phyloP scores from a whole-genome alignment of 345 rosid species.

The Passiflora organensis region DNA sequence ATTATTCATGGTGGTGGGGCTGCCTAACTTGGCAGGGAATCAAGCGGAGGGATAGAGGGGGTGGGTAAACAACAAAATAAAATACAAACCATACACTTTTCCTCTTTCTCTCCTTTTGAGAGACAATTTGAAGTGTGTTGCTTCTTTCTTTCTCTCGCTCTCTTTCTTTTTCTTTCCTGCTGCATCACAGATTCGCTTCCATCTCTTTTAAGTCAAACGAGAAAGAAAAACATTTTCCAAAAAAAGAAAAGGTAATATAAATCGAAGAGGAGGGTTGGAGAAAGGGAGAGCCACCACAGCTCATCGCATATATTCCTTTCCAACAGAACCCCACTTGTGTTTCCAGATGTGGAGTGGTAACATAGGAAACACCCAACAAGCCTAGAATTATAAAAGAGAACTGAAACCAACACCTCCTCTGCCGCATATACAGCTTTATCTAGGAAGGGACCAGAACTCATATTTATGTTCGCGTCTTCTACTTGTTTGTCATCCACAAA shows the following conservation, averaged over 20 bases:
- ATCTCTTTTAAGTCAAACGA: conserved; percentile 47
- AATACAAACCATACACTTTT: conserved; percentile 68
- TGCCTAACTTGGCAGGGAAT: conserved; percentile 45
- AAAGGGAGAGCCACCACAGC: conserved; percentile 50
- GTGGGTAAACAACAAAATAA: conserved; percentile 41
- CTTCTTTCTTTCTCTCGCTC: conserved; percentile 16
- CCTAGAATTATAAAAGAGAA: conserved; percentile 37
- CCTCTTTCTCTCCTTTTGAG: conserved; percentile 57
- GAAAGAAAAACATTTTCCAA: conserved; percentile 21
- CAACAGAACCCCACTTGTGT: conserved; percentile 66
- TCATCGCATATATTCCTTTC: conserved; percentile 78
- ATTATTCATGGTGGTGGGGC: conserved; percentile 59
- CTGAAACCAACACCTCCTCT: conserved; percentile 5
- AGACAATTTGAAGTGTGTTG: conserved; percentile 26
- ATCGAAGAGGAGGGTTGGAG: conserved; percentile 23
- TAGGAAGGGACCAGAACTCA: conserved; percentile 18
- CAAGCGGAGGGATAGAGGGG: conserved; percentile 22
- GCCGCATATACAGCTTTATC: conserved; percentile 24
- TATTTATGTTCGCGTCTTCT: conserved; percentile 16
- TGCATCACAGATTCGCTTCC: conserved; percentile 57
- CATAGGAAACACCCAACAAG: conserved; percentile 42
- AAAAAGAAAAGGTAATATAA: conserved; percentile 24
- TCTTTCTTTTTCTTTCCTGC: conserved; percentile 25
- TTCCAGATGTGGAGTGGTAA: conserved; percentile 75
- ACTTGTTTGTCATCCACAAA: conserved; percentile 16